phyloP scores from a whole-genome alignment of 2,329 filamentous ascomycete species.

The Colletotrichum sp. region DNA sequence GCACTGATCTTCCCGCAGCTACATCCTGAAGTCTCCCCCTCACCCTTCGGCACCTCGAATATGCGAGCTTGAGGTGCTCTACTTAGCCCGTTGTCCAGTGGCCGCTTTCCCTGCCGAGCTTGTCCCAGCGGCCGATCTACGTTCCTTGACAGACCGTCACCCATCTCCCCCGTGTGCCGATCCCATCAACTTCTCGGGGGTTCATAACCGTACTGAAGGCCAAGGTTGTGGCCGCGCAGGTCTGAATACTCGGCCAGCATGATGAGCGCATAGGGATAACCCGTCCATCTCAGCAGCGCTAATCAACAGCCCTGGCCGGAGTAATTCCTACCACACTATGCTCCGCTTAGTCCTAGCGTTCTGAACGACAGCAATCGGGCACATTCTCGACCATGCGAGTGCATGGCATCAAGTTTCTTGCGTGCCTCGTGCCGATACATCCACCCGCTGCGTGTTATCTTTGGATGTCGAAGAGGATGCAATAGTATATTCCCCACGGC shows the following conservation, averaged over 20 bases:
- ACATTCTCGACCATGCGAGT: not conserved
- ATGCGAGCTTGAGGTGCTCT: not conserved
- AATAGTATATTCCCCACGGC: not conserved
- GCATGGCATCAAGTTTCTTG: not conserved
- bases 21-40: not conserved
- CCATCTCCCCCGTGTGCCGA: not conserved
- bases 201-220: not conserved
- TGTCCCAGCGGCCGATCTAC: not conserved
- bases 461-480: not conserved
- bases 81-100: not conserved
- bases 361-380: not conserved
- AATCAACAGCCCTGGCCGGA: accelerated
- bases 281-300: not conserved
- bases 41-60: not conserved
- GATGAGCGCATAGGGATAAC: not conserved
- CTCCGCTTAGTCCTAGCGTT: not conserved
- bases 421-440: not conserved
- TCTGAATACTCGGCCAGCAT: not conserved
- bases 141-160: not conserved
- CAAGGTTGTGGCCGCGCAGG: not conserved
- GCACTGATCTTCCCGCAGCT: not conserved
- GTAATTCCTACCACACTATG: not conserved
- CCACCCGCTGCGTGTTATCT: not conserved
- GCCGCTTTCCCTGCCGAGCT: not conserved
- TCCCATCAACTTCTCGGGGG: not conserved